These are phyloP conservation scores for Neonectria faginata DNA, from an alignment of 2,329 filamentous ascomycete genomes.

Conservation along the genomic window DNA sequence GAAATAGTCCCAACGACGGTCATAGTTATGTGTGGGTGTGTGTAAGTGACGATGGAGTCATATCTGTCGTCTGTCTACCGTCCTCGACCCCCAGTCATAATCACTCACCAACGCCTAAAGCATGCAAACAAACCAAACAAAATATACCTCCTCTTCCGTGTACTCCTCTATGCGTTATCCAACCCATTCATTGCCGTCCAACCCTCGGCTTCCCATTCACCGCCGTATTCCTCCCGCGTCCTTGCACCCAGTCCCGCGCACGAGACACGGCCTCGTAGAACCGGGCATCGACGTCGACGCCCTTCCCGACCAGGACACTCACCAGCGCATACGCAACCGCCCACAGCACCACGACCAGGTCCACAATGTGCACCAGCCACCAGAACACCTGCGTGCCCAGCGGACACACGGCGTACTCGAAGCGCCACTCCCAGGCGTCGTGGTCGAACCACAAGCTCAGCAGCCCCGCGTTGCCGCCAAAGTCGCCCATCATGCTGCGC, in stretches of 20 bases:
- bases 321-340: constrained; percentile 45
- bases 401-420: constrained; percentile 82
- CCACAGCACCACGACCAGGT: constrained; percentile 61
- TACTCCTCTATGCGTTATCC: neutral
- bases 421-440: constrained; percentile 78
- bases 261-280: constrained; percentile 38
- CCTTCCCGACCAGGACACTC: constrained; percentile 43
- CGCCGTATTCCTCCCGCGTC: constrained; percentile 1
- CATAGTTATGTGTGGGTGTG: neutral
- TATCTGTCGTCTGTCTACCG: neutral
- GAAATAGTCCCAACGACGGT: neutral
- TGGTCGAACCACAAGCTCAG: constrained; percentile 91
- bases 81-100: neutral
- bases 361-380: constrained; percentile 88
- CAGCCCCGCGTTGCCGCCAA: constrained; percentile 89
- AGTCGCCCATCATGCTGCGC: constrained; percentile 98
- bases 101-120: neutral
- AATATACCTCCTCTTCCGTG: neutral
- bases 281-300: constrained; percentile 52
- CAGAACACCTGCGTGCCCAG: constrained; percentile 91
- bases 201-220: constrained; percentile 30
- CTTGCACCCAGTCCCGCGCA: constrained; percentile 26
- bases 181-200: neutral
- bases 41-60: neutral
- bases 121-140: neutral